Percentiles rank a stretch among this genome's conserved stretches.
phyloP scores from a whole-genome alignment of 2,329 filamentous ascomycete species.

The Paecilomyces variotii region DNA sequence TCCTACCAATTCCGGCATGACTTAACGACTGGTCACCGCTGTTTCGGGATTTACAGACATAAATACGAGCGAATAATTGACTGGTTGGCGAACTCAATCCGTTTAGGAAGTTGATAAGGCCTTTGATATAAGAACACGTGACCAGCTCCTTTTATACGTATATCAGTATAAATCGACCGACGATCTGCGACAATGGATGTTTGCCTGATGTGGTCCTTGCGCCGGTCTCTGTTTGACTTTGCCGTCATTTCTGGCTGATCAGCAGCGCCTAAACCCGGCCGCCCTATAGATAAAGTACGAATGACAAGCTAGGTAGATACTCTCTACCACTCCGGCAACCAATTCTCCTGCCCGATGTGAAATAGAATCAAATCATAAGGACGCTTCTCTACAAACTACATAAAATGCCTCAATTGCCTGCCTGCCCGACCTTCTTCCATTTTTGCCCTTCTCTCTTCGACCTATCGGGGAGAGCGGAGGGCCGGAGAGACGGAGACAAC shows the following conservation, averaged over 20 bases:
- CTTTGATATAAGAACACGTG: neutral
- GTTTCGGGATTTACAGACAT: neutral
- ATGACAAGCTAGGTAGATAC: neutral
- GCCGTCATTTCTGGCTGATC: neutral
- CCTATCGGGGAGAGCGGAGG: neutral
- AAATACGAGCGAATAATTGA: neutral
- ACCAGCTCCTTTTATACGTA: neutral
- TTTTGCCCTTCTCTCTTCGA: neutral
- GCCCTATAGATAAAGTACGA: neutral
- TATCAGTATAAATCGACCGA: neutral
- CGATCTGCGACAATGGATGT: neutral
- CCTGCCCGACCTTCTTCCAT: neutral
- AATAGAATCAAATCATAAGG: neutral
- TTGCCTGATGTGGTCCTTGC: neutral
- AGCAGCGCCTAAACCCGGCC: neutral
- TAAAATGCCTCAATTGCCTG: neutral
- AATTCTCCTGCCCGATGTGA: neutral
- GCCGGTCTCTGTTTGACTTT: neutral
- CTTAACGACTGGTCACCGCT: neutral
- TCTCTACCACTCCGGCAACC: neutral
- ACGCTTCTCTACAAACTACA: neutral
- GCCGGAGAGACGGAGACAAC: neutral
- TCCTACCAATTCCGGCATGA: neutral
- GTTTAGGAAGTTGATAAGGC: neutral
- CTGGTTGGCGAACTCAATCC: neutral